Base-by-base conservation (phyloP, 495 filamentous ascomycete genomes). In the Daldinia bambusicola region DNA sequence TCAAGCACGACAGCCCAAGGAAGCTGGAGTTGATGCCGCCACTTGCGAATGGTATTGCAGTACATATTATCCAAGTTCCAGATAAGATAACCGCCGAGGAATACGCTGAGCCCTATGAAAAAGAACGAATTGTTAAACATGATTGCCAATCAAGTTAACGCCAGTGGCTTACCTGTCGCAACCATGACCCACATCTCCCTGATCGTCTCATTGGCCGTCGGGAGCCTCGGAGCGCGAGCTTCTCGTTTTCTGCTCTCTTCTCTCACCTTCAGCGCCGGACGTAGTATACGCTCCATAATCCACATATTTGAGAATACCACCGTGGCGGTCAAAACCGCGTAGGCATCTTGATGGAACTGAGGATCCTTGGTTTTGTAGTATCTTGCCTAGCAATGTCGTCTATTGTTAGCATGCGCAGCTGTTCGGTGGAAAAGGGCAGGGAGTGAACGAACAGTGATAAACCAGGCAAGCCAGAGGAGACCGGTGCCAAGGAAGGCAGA, bases 331-430 rank as follows among this genome's bases (percentile, higher is more conserved):
- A 99, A 79, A 5, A 94, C 66, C 2, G 90, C 93, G 73, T 96
- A 98, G 10, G 90, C 91, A 66, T 90, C 91, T 77, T 98, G 95
- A 78, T 99, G 95, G 79, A 98, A 99, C 0, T 88, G 83, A 0
- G 95, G 95, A 74, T 98, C 90, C 78, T 97, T 93, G 10, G 97
- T 90, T 75, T 94, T 90, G 74, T 98, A 94, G 80, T 99, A 99
- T 79, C 95, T 96, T 2, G 91, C 83, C 77, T 86, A 40, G 6
- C n/a, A 22, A 26, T 45, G 26, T 3, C 26, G 7, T 36, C 30
- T 12, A 34, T 34, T n/a, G 66, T 77, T 52, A 82, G 74, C 38
- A 76, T 26, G 10, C 38, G 51, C 9, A 9, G 18, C 26, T 22
- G 38, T 20, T 37, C 13, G 16, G 7, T n/a, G 16, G 26, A 51